phyloP scores from a whole-genome alignment of 2,329 filamentous ascomycete genomes.

The Penicillium sp. region DNA sequence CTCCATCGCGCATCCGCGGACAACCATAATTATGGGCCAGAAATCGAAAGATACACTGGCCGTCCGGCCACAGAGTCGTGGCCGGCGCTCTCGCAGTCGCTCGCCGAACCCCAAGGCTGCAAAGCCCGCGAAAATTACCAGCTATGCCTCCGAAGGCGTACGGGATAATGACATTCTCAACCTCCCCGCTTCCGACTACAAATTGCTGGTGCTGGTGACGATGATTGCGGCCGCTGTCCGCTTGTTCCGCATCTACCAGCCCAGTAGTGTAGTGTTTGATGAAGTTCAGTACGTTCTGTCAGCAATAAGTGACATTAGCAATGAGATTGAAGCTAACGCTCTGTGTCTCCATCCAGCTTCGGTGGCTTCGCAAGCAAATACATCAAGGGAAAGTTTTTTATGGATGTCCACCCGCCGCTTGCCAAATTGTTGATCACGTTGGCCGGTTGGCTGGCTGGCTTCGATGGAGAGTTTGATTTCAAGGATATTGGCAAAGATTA shows the following conservation, averaged over 20 bases:
- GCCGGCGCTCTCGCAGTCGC: slow-evolving; percentile 41
- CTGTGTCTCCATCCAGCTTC: slow-evolving; percentile 63
- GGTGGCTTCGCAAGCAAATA: slow-evolving; percentile 98
- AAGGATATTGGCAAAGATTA: slow-evolving; percentile 99
- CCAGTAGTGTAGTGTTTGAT: slow-evolving; percentile 95
- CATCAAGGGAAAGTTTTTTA: slow-evolving; percentile 99
- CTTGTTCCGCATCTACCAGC: slow-evolving; percentile 94
- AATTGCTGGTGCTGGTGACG: slow-evolving; percentile 72
- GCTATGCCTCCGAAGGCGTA: slow-evolving; percentile 57
- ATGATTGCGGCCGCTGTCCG: slow-evolving; percentile 76
- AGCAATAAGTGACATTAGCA: background rate
- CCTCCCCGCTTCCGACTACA: slow-evolving; percentile 81
- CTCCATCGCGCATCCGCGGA: slow-evolving; percentile 12
- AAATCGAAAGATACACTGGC: slow-evolving; percentile 40
- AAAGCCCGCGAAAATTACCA: slow-evolving; percentile 38
- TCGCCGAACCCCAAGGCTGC: slow-evolving; percentile 43
- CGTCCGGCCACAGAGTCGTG: slow-evolving; percentile 38
- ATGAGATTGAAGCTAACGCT: slow-evolving; percentile 5
- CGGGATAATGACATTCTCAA: slow-evolving; percentile 90
- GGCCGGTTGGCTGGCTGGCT: slow-evolving; percentile 91
- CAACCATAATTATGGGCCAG: slow-evolving; percentile 28
- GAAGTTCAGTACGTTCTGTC: slow-evolving; percentile 86
- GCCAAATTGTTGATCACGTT: slow-evolving; percentile 96
- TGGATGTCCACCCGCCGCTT: slow-evolving; percentile 98
- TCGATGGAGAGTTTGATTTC: slow-evolving; percentile 95